Percentiles rank a stretch among this genome's conserved stretches.
phyloP scores from a whole-genome alignment of 2,329 filamentous ascomycete species.

The Microcyclosporella mali region DNA sequence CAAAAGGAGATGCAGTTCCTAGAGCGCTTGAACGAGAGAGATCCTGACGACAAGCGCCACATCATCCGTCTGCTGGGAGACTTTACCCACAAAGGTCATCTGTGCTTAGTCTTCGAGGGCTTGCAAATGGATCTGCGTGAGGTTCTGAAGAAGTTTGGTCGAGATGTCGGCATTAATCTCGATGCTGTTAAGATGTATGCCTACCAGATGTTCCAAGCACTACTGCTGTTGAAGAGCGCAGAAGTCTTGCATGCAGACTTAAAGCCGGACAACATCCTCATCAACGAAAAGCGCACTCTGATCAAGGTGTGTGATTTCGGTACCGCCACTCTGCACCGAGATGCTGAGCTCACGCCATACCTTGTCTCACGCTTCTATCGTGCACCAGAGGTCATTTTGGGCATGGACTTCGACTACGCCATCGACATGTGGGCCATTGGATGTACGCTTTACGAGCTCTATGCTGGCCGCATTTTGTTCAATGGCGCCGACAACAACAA shows the following conservation, averaged over 20 bases:
- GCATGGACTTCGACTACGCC: slow-evolving; percentile 89
- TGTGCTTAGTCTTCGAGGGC: slow-evolving; percentile 97
- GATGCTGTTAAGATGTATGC: slow-evolving; percentile 82
- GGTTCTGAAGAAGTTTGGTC: slow-evolving; percentile 90
- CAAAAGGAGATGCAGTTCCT: slow-evolving; percentile 92
- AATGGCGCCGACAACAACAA: slow-evolving; percentile 94
- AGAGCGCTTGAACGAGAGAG: slow-evolving; percentile 75
- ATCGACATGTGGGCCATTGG: slow-evolving; percentile 98
- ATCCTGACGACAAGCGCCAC: slow-evolving; percentile 85
- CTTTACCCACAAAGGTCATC: slow-evolving; percentile 90
- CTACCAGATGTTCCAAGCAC: slow-evolving; percentile 85
- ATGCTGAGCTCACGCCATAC: slow-evolving; percentile 89
- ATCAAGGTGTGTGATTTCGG: slow-evolving; percentile 96
- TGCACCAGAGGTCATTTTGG: slow-evolving; percentile 92
- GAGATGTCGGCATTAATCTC: slow-evolving; percentile 87
- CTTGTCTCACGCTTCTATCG: slow-evolving; percentile 96
- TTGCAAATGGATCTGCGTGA: slow-evolving; percentile 87
- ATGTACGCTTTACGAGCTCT: slow-evolving; percentile 93
- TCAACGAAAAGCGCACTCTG: slow-evolving; percentile 72
- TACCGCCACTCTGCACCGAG: slow-evolving; percentile 85
- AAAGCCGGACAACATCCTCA: slow-evolving; percentile 95
- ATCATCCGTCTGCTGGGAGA: slow-evolving; percentile 79
- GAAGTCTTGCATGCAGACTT: slow-evolving; percentile 93
- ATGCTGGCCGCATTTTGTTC: slow-evolving; percentile 96
- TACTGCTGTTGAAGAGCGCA: slow-evolving; percentile 83